Conservation (phyloP, 257 asterid species). For the Cordia subcordata region DNA sequence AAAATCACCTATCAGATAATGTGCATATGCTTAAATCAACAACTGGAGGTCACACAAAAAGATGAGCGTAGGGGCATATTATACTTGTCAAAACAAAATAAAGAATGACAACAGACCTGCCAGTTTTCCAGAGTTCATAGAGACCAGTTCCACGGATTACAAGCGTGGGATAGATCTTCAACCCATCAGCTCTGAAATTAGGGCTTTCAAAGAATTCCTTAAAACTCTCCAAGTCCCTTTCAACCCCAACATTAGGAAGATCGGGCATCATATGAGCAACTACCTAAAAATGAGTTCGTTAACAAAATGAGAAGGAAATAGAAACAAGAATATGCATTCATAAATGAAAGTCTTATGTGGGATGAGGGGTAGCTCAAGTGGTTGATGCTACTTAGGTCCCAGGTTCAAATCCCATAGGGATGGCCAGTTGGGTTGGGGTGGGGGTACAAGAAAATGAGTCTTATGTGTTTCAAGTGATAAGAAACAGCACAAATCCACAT, state of each 20-base stretch:
- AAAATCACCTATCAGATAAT: no score
- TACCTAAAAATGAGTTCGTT: slow-evolving; percentile 42
- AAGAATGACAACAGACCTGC: slow-evolving; percentile 45
- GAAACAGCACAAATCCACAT: neutral
- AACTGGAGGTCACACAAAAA: neutral
- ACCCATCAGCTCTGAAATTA: slow-evolving; percentile 88
- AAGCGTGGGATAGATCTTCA: slow-evolving; percentile 92
- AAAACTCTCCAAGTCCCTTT: slow-evolving; percentile 96
- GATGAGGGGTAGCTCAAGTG: no score
- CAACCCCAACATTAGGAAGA: slow-evolving; percentile 98
- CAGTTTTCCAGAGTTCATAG: slow-evolving; percentile 99
- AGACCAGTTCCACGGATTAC: slow-evolving; percentile 99
- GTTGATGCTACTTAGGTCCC: no score
- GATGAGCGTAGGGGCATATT: neutral
- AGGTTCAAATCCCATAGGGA: no score
- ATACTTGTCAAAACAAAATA: slow-evolving; percentile 2
- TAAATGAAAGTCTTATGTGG: no score
- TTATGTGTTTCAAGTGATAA: neutral
- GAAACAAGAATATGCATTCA: neutral
- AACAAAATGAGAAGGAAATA: slow-evolving; percentile 1
- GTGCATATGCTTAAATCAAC: neutral
- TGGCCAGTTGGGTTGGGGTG: no score
- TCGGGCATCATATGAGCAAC: slow-evolving; percentile 99
- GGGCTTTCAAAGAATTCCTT: slow-evolving; percentile 98
- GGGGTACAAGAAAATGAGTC: no score